Base-by-base conservation (phyloP, 2,329 filamentous ascomycete genomes). In the Fusarium setosum region DNA sequence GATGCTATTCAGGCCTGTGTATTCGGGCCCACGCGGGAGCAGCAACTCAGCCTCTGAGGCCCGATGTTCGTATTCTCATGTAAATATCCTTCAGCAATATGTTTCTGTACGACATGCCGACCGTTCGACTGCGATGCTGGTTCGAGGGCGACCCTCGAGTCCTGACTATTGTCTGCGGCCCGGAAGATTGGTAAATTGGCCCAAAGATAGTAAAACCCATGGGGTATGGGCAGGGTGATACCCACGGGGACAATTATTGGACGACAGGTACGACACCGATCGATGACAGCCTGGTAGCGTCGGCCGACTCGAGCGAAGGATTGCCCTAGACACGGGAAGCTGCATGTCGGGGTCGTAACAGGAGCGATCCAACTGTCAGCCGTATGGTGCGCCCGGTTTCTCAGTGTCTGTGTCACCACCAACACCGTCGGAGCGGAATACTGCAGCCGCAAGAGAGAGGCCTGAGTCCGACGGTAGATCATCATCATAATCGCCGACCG, bases 381-480 rank as follows among this genome's bases (percentile, higher is more conserved):
- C 40, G 55, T 50, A 13, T 37, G 38, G 44, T 37, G 59, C 42
- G 35, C 32, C 54, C 35, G 26, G 18, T 29, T 15, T 29, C 10
- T 24, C 24, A 49, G 47, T 41, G 61, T 20, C 20, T 35, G 31
- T 23, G 31, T 34, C 48, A 35, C 50, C 42, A 37, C 31, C 35
- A 47, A 13, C 34, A 12, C 42, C 50, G 42, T 40, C 56, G 64
- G 64, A 34, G 54, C 56, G 64, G 64, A 34, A 57, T 48, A 21
- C 60, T 65, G 56, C 64, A 68, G 61, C 24, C 55, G 55, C 38
- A 64, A 51, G 20, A 31, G 31, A 48, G 35, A 65, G 64, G 40
- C 44, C 60, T 58, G 63, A 57, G 29, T 23, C 40, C 13, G 31
- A 23, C 24, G 56, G 55, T 37, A 54, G 42, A 58, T 40, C 34